A percentile compares a stretch with the other conserved stretches of the same genome.
Conservation (phyloP, 306 rosid genomes). For the apple (Malus domestica) region ASM211411v1 NC_041800.1:26526233-26526732, state of each 20-base stretch:
- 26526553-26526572: background rate
- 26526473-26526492: background rate
- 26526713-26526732: too few relatives aligned
- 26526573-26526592: too few relatives aligned
- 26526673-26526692: too few relatives aligned
- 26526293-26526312: background rate
- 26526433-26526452: background rate
- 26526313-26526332: background rate
- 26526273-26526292: background rate
- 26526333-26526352: background rate
- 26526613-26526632: too few relatives aligned
- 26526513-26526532: background rate
- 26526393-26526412: constrained; percentile 7
- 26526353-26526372: background rate
- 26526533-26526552: background rate
- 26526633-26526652: too few relatives aligned
- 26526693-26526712: too few relatives aligned
- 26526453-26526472: background rate
- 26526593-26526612: too few relatives aligned
- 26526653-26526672: too few relatives aligned
- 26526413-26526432: background rate
- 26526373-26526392: background rate
- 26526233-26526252: background rate
- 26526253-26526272: constrained; percentile 8
- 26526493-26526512: background rate